Percentiles rank a stretch among this genome's conserved stretches.
phyloP scores from a whole-genome alignment of 2,329 filamentous ascomycete species.

The Berkeleyomyces rouxiae region DNA sequence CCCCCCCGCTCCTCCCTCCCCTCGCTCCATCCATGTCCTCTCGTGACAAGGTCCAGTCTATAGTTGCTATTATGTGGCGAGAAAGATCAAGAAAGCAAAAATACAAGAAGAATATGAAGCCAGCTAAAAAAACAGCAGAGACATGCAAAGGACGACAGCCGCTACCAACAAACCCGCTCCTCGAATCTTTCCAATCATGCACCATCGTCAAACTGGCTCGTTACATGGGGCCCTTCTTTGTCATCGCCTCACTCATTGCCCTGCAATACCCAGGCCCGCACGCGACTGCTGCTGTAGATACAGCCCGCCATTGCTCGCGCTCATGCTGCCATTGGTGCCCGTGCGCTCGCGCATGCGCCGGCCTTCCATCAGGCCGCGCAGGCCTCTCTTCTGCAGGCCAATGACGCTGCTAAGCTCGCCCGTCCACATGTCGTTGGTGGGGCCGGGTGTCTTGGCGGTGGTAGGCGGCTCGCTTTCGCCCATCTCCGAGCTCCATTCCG shows the following conservation, averaged over 20 bases:
- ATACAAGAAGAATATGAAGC: too few relatives aligned
- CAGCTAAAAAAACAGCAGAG: too few relatives aligned
- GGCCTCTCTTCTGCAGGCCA: conserved; percentile 80
- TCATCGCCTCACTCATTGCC: conserved; percentile 14
- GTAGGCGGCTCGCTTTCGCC: conserved; percentile 28
- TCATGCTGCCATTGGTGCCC: conserved; percentile 24
- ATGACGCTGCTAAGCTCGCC: conserved; percentile 78
- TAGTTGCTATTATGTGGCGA: too few relatives aligned
- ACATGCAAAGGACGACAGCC: too few relatives aligned
- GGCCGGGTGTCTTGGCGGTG: conserved; percentile 23
- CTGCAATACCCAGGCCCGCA: conserved; percentile 38
- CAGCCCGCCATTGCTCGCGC: conserved; percentile 20
- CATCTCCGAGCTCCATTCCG: conserved; percentile 39
- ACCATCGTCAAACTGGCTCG: neutral
- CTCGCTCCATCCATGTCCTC: too few relatives aligned
- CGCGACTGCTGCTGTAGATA: conserved; percentile 20
- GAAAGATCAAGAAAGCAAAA: too few relatives aligned
- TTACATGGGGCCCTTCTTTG: neutral
- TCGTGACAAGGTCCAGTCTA: too few relatives aligned
- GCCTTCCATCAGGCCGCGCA: conserved; percentile 89
- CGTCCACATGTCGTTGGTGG: conserved; percentile 50
- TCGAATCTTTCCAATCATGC: too few relatives aligned
- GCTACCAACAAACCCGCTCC: too few relatives aligned
- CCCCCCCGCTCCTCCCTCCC: too few relatives aligned
- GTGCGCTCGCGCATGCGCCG: conserved; percentile 63